Evolutionary conservation across 352 stramenopile genomes (phyloP), one percentile per base, ranked within the genome.

Genomic region (Globisporangium camurandrum): DNA sequence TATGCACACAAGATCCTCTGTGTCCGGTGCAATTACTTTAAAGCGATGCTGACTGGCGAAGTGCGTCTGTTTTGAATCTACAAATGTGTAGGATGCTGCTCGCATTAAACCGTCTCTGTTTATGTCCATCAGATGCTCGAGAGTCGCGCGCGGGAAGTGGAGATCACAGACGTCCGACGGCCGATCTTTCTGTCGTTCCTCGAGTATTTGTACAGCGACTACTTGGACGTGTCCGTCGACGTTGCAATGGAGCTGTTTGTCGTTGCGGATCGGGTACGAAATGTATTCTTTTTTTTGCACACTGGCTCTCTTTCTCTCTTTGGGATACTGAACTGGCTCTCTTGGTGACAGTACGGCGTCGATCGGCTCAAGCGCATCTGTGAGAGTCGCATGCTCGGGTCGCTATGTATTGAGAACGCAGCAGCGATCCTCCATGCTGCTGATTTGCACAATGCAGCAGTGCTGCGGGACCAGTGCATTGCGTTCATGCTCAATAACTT

Each of bases 401-500:
- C 86, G 4, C 94, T 99, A 45, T 96, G 84, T 51, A 75, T 98
- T 7, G 91, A 98, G 37, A 99, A 98, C 64, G 94, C 95, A 9
- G 94, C 95, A 38, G 84, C 75, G 27, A 97, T 99, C 51, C 97
- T 99, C 44, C 88, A 98, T 72, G 91, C 94, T 6, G 94, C 95
- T 1, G 95, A 99, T 59, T 64, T 97, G 46, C 92, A 98, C 69
- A 97, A 96, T 23, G 95, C 95, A 1, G 71, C 69, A 19, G 80
- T 94, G 20, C 71, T 99, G 28, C 84, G 95, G 55, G 77, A 94
- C 54, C 97, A 98, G 61, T 97, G 92, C 54, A 86, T 98, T 51
- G 87, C 90, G 30, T 99, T 98, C 65, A 98, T 98, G 62, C 67
- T 98, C 28, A 84, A 92, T 42, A 96, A 98, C 76, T 99, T 99